phyloP scores from a whole-genome alignment of 1,284 basidiomycete genomes.

The Cystobasidiaceae sp. region DNA sequence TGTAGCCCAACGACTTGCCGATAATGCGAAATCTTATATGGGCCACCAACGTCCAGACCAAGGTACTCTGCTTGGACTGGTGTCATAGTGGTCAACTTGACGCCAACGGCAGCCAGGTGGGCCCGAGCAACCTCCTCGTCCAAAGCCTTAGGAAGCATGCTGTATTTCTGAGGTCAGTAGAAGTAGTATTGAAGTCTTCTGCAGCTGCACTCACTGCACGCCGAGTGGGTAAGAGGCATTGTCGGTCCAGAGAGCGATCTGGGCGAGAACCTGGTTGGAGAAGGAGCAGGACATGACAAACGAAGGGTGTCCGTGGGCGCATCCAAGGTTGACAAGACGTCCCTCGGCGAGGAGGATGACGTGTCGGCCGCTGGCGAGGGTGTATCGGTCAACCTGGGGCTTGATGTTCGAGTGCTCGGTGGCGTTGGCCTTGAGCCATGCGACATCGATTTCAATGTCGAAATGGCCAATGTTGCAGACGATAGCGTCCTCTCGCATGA shows the following conservation, averaged over 20 bases:
- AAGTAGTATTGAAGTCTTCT: constrained; percentile 4
- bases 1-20: no score
- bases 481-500: constrained; percentile 97
- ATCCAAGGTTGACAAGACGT: constrained; percentile 98
- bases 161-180: constrained; percentile 34
- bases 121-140: constrained; percentile 98
- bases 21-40: constrained; percentile 65
- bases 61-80: constrained; percentile 76
- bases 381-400: constrained; percentile 98
- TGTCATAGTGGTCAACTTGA: constrained; percentile 31
- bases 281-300: constrained; percentile 99
- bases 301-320: constrained; percentile 51
- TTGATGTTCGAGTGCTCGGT: constrained; percentile 84
- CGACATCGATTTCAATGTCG: constrained; percentile 97
- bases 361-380: constrained; percentile 83
- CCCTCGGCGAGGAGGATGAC: constrained; percentile 97
- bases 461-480: constrained; percentile 99
- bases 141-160: constrained; percentile 90
- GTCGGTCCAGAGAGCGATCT: constrained; percentile 97
- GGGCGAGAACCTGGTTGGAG: constrained; percentile 95
- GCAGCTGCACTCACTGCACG: constrained; percentile 56
- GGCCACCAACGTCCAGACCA: constrained; percentile 79
- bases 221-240: constrained; percentile 84
- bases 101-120: constrained; percentile 59
- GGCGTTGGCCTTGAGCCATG: constrained; percentile 95